Evolutionary conservation across 805 yeast genomes (phyloP).

Genomic region (Saturnispora zaruensis): DNA sequence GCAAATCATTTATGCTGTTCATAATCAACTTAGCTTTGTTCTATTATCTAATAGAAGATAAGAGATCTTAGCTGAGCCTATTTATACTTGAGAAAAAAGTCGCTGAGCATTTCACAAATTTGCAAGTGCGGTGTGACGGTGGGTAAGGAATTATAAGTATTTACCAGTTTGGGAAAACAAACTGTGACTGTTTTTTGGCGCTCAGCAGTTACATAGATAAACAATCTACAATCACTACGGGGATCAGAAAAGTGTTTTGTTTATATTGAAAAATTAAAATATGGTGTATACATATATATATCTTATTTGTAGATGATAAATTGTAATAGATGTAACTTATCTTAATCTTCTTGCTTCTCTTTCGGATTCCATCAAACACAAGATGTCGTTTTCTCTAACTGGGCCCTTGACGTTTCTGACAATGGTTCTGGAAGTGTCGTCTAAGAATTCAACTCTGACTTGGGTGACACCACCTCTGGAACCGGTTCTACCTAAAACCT

Average conservation of each 20-base stretch:
- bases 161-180: not conserved
- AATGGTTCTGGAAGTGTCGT: slow-evolving; percentile 89
- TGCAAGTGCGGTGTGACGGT: not conserved
- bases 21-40: too few relatives aligned
- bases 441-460: slow-evolving; percentile 95
- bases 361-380: slow-evolving; percentile 99
- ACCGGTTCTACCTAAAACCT: slow-evolving; percentile 99
- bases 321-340: slow-evolving; percentile 29
- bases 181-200: not conserved
- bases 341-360: slow-evolving; percentile 98
- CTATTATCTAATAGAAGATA: too few relatives aligned
- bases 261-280: not conserved
- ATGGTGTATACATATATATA: not conserved
- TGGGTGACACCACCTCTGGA: slow-evolving; percentile 99
- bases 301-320: not conserved
- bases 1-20: too few relatives aligned
- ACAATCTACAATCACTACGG: not conserved
- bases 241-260: not conserved
- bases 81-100: too few relatives aligned
- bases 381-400: slow-evolving; percentile 96
- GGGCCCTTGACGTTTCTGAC: slow-evolving; percentile 98
- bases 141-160: too few relatives aligned
- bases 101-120: not conserved
- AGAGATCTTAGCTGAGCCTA: too few relatives aligned
- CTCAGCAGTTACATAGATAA: not conserved